phyloP scores from a whole-genome alignment of 495 filamentous ascomycete genomes.

The Melanomma pulvis-pyrius region DNA sequence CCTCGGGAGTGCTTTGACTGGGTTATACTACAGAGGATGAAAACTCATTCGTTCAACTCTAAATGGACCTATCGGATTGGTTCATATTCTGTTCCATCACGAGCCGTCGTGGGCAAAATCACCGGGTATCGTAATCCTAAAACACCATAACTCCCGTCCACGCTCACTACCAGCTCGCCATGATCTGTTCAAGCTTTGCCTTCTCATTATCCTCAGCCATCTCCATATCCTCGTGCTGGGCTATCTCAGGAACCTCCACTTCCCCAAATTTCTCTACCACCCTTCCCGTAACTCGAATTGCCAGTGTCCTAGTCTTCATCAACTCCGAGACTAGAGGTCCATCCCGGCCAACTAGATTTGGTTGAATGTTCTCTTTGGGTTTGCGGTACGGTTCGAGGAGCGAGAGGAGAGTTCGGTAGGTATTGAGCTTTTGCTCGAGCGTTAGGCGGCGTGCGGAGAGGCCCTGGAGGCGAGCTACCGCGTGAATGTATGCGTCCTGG shows the following conservation, averaged over 20 bases:
- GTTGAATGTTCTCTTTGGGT: slow-evolving; percentile 65
- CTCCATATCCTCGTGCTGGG: slow-evolving; percentile 39
- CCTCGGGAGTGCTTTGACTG: too few relatives aligned
- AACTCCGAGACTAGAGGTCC: slow-evolving; percentile 74
- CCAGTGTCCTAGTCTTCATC: slow-evolving; percentile 74
- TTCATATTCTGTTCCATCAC: neutral
- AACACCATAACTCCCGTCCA: neutral
- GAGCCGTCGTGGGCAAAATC: neutral
- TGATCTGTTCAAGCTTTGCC: slow-evolving; percentile 40
- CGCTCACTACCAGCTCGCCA: slow-evolving; percentile 25
- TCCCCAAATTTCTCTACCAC: slow-evolving; percentile 50
- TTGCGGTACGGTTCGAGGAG: slow-evolving; percentile 64
- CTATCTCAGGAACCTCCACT: slow-evolving; percentile 39
- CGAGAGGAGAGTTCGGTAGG: slow-evolving; percentile 58
- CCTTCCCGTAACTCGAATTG: slow-evolving; percentile 68
- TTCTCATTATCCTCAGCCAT: slow-evolving; percentile 48
- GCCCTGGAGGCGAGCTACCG: slow-evolving; percentile 46
- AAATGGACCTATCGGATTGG: neutral
- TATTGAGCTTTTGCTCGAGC: slow-evolving; percentile 57
- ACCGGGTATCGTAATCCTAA: neutral
- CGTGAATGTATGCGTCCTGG: slow-evolving; percentile 26
- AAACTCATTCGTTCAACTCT: too few relatives aligned
- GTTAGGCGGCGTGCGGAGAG: slow-evolving; percentile 59
- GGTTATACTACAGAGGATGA: too few relatives aligned
- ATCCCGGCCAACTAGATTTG: slow-evolving; percentile 74